Conservation (phyloP, 257 asterid species). For the Solanum clarkiae region DNA sequence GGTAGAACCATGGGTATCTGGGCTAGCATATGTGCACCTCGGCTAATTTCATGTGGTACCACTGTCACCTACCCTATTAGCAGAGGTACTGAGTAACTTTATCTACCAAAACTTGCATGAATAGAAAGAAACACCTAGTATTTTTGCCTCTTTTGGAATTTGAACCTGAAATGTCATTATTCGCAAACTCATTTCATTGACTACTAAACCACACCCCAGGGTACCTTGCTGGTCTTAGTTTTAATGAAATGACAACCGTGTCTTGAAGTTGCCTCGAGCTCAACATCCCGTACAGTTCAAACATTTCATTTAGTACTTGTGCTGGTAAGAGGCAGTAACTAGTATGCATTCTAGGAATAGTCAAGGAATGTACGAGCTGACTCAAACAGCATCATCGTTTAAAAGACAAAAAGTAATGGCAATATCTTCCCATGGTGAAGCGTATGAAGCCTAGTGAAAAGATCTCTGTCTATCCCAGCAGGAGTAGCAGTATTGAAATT, state of each 20-base stretch:
- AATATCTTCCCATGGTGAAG: neutral
- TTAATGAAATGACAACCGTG: neutral
- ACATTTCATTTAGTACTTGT: neutral
- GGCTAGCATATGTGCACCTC: neutral
- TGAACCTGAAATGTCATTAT: neutral
- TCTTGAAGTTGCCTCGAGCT: neutral
- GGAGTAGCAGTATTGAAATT: neutral
- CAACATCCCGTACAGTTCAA: neutral
- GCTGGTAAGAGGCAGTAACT: neutral
- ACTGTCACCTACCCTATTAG: neutral
- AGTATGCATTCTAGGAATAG: neutral
- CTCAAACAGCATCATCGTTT: neutral
- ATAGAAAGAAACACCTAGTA: neutral
- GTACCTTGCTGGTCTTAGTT: neutral
- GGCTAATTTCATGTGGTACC: neutral
- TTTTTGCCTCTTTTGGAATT: neutral
- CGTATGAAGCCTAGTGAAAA: neutral
- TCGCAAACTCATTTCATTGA: neutral
- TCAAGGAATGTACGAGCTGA: neutral
- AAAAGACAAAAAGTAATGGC: neutral
- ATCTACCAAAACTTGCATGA: neutral
- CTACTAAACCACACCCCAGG: neutral
- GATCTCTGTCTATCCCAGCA: neutral
- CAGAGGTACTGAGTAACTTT: neutral
- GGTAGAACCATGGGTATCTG: neutral